Evolutionary conservation across 371 early-diverging fungal species (phyloP), one percentile per base, ranked within the genome.

Genomic region (Mortierella sp.): DNA sequence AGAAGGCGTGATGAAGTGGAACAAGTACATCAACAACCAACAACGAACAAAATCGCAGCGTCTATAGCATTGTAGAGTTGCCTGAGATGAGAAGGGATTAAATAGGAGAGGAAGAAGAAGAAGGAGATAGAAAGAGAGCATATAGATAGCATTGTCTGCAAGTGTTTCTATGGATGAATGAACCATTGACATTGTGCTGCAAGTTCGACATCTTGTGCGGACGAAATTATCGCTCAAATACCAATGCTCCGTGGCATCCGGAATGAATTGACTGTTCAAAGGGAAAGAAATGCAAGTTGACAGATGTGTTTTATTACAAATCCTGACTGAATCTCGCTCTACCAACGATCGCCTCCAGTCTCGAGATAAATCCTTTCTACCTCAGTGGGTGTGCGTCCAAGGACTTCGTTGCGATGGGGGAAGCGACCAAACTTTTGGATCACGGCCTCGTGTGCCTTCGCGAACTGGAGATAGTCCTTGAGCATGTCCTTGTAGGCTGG

Each of bases 381-480:
- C 3, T 85, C 80, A 2, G 90, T 91, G 8, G 86, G 73, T 29
- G 69, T 66, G 2, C 92, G 71, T 29, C 85, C 87, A 8, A 92
- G 85, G n/a, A 87, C 68, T n/a, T 66, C 58, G 71, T 92, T 92
- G 24, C 92, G 85, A 39, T 86, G 86, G 24, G 92, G 92, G 75
- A 85, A 92, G n/a, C 92, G 79, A 13, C 92, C 92, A 86, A 92
- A 92, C 69, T 86, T 83, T 22, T 86, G 69, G 73, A 92, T 89
- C 19, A 90, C 88, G 2, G 68, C 82, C 55, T 85, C 74, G 53
- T 91, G 92, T 43, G 85, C 72, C 29, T 78, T 45, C 1, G 90
- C 91, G 48, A 58, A 91, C 1, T 78, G 67, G 55, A 77, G 61
- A 67, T 72, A 87, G 29, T 29, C 68, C 40, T 78, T 79, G 66